These are phyloP conservation scores for Talaromyces funiculosus DNA, from an alignment of 2,329 filamentous ascomycete genomes.

Conservation along the genomic window DNA sequence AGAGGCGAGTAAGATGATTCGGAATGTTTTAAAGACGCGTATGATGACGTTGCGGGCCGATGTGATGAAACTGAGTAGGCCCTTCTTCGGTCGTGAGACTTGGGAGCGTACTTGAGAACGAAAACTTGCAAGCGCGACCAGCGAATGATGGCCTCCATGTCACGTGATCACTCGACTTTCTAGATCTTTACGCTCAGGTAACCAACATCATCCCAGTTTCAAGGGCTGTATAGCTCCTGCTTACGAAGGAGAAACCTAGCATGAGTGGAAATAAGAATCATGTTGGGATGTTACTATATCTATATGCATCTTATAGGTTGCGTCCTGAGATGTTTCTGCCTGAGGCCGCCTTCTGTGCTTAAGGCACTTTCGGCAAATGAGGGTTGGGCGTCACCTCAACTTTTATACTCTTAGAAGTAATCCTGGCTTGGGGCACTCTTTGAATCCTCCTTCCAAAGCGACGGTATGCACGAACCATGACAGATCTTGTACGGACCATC, in stretches of 20 bases:
- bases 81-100: neutral
- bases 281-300: neutral
- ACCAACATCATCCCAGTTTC: neutral
- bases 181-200: no score
- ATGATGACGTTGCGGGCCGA: neutral
- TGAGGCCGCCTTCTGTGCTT: neutral
- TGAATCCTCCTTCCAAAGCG: neutral
- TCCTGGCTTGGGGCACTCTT: no score
- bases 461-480: neutral
- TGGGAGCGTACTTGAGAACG: neutral
- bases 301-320: neutral
- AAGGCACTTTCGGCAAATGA: neutral
- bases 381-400: neutral
- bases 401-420: no score
- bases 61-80: conserved; percentile 1
- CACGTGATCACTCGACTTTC: conserved; percentile 1
- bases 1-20: neutral
- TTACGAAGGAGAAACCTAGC: neutral
- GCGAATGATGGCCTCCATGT: conserved; percentile 8
- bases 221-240: neutral
- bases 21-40: neutral
- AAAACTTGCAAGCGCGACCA: conserved; percentile 11
- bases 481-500: neutral
- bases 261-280: neutral
- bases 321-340: neutral